Base-by-base conservation (phyloP, 2,329 filamentous ascomycete species). In the Colletotrichum sp. region DNA sequence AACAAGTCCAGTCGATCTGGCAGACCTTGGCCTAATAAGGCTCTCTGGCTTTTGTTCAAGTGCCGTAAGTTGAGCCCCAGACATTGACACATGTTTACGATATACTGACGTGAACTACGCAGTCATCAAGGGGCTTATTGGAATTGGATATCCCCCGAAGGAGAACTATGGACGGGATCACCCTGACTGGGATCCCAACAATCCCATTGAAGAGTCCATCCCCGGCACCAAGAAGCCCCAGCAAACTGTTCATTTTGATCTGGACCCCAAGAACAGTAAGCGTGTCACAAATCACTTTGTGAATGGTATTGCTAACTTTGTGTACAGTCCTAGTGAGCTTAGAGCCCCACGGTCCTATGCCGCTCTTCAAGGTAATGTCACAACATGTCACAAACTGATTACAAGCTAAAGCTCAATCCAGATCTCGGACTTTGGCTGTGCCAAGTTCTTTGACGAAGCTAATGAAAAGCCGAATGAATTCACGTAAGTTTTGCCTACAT, bases 261-360 rank as follows among this genome's bases (percentile, higher is more conserved):
- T 75, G 6, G 83, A 84, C 63, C 79, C 80, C 55, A 57, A 77
- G 4, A 84, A 84, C 32, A 76, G 83, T 84, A 79, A 26, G 78
- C 2, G n/a, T 7, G 4, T 5, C n/a, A 12, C 26, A 6, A 4
- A 36, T 22, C 1, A 9, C 4, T 18, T 24, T 30, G 3, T 12
- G 7, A 15, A 16, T 13, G 9, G 22, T 6, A 18, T 15, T 44
- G 24, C 72, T 77, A 22, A 77, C n/a, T 5, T 12, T 28, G 10
- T n/a, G 7, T 28, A 18, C 18, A 72, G 68, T 77, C 10, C 15
- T 77, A 16, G 68, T 57, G n/a, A 36, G 26, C 15, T 48, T 13
- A 6, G 59, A 63, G 15, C 13, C 28, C 1, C 36, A 72, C 22
- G 64, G 48, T 9, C 39, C 36, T 5, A 39, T 75, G 16, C 75